Evolutionary conservation across 2,329 filamentous ascomycete genomes (phyloP).

Genomic region (Pyricularia sp.): DNA sequence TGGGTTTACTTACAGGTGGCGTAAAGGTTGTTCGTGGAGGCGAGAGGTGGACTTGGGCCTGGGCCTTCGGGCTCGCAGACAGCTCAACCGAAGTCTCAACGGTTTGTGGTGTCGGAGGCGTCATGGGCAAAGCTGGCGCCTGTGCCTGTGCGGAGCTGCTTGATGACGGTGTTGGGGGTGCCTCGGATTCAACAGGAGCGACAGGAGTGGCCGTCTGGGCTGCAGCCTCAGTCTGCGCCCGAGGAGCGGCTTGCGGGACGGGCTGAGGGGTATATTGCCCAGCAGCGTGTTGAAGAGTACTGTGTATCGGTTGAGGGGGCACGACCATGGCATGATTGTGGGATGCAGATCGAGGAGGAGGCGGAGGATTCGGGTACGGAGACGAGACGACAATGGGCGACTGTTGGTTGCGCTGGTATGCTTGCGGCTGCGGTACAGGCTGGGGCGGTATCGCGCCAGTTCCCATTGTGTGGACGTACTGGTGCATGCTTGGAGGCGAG

Average conservation of each 20-base stretch:
- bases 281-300: background rate
- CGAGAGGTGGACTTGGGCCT: conserved; percentile 5
- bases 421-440: conserved; percentile 24
- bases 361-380: conserved; percentile 44
- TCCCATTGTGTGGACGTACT: conserved; percentile 43
- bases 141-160: conserved; percentile 33
- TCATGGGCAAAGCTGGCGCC: conserved; percentile 27
- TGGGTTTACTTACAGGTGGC: conserved; percentile 36
- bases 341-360: conserved; percentile 24
- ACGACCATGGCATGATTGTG: conserved; percentile 4
- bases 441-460: conserved; percentile 25
- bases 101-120: conserved; percentile 36
- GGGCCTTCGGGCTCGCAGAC: conserved; percentile 4
- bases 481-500: conserved; percentile 43
- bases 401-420: conserved; percentile 37
- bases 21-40: conserved; percentile 26
- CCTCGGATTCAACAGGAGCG: background rate
- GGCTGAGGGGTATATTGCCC: background rate
- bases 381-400: conserved; percentile 40
- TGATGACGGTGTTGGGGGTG: conserved; percentile 43
- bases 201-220: background rate
- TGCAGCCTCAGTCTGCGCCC: background rate
- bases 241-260: background rate
- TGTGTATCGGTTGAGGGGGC: conserved; percentile 1
- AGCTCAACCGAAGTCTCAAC: conserved; percentile 4